Percentiles rank a stretch among this genome's conserved stretches.
These are phyloP conservation scores for Rubus parviflorus DNA, from an alignment of 306 rosid genomes.

Conservation along the genomic window DNA sequence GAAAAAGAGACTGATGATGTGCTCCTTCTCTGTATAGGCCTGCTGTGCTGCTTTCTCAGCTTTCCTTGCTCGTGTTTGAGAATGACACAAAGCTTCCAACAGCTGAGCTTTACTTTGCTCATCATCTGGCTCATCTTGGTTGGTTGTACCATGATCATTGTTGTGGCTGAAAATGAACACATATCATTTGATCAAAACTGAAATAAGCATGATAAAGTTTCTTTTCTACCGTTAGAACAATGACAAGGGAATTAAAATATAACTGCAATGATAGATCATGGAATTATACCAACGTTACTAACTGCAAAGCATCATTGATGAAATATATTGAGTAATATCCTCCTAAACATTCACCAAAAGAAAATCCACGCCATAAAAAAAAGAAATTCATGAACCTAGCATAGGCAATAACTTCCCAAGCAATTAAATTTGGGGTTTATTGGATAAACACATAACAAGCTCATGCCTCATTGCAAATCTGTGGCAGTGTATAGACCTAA, in stretches of 20 bases:
- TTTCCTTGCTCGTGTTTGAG: constrained; percentile 90
- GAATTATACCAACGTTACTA: background rate
- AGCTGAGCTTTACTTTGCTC: constrained; percentile 57
- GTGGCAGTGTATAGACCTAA: background rate
- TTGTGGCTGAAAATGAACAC: constrained; percentile 32
- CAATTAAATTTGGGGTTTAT: background rate
- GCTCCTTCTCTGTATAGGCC: constrained; percentile 85
- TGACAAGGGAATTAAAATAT: background rate
- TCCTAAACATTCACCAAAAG: background rate
- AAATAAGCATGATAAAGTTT: constrained; percentile 12
- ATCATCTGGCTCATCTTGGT: constrained; percentile 12
- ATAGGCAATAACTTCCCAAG: background rate
- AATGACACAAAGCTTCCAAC: constrained; percentile 80
- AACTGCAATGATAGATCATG: background rate
- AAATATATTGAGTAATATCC: background rate
- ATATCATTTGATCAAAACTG: constrained; percentile 13
- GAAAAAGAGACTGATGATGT: constrained; percentile 64
- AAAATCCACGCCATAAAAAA: background rate
- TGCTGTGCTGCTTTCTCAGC: constrained; percentile 82
- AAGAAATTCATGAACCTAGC: background rate
- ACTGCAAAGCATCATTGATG: background rate
- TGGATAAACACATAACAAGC: background rate
- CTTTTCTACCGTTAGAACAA: background rate
- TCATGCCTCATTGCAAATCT: background rate
- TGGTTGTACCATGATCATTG: constrained; percentile 40